Percentiles rank a stretch among this genome's conserved stretches.
Evolutionary conservation across 495 filamentous ascomycete genomes (phyloP).

Genomic region (Letharia lupina): DNA sequence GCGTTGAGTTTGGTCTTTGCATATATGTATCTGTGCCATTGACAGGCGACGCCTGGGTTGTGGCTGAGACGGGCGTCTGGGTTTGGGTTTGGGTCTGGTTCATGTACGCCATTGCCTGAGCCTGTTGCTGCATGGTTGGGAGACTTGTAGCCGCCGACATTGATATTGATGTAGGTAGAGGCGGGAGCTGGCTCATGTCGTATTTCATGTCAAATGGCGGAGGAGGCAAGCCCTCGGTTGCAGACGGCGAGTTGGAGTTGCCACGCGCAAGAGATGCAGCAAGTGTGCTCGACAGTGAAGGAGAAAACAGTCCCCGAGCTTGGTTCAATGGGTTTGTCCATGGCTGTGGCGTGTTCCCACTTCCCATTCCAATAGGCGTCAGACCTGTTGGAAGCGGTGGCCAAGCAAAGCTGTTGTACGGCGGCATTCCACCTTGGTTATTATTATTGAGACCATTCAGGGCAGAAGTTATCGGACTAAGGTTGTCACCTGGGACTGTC

Average conservation of each 20-base stretch:
- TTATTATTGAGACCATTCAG: conserved; percentile 44
- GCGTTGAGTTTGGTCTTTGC: conserved; percentile 50
- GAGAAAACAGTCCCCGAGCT: conserved; percentile 47
- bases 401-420: conserved; percentile 41
- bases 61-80: conserved; percentile 36
- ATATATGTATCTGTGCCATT: conserved; percentile 55
- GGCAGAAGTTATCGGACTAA: conserved; percentile 53
- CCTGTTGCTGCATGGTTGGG: conserved; percentile 22
- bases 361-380: conserved; percentile 45
- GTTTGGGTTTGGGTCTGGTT: conserved; percentile 20
- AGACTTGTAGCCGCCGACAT: conserved; percentile 36
- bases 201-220: conserved; percentile 36
- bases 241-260: conserved; percentile 42
- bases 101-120: conserved; percentile 19
- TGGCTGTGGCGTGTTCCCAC: conserved; percentile 39
- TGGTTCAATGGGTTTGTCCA: conserved; percentile 37
- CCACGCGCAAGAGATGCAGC: conserved; percentile 31
- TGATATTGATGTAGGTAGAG: conserved; percentile 47
- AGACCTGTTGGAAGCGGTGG: conserved; percentile 42
- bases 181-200: conserved; percentile 51
- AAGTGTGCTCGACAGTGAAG: conserved; percentile 36
- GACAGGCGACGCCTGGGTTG: conserved; percentile 53
- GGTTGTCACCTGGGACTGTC: conserved; percentile 52
- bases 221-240: conserved; percentile 44
- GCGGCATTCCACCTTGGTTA: conserved; percentile 38